These are phyloP conservation scores for Ophiocordyceps sinensis DNA, from an alignment of 2,329 filamentous ascomycete species.

Conservation along the genomic window DNA sequence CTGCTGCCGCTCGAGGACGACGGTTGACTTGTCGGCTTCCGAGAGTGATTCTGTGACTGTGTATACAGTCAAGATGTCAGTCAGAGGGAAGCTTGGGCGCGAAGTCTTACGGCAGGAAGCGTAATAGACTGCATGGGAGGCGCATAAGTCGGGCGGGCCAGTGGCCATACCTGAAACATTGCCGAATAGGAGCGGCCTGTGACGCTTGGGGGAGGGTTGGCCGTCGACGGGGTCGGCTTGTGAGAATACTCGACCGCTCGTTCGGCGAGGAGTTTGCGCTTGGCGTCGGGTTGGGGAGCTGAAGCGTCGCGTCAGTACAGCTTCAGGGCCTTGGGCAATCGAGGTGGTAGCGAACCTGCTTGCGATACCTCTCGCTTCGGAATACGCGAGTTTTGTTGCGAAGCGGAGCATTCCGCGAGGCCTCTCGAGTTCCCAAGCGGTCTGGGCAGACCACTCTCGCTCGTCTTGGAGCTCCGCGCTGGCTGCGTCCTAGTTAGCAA, in stretches of 20 bases:
- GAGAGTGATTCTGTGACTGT: conserved; percentile 24
- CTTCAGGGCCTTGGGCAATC: not conserved
- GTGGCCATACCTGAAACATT: conserved; percentile 12
- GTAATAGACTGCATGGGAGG: not conserved
- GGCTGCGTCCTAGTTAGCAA: conserved; percentile 6
- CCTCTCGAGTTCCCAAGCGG: conserved; percentile 14
- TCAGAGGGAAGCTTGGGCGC: not conserved
- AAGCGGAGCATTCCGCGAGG: conserved; percentile 42
- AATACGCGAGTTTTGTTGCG: conserved; percentile 43
- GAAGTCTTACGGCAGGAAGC: too few species aligned
- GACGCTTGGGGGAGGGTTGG: conserved; percentile 23
- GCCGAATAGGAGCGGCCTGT: conserved; percentile 27
- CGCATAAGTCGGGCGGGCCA: not conserved
- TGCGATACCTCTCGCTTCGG: conserved; percentile 35
- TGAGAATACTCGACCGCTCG: conserved; percentile 35
- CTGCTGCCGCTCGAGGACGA: conserved; percentile 20
- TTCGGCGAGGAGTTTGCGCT: conserved; percentile 44
- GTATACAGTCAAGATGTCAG: not conserved
- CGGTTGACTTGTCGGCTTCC: conserved; percentile 15
- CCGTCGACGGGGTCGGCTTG: conserved; percentile 8
- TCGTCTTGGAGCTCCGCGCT: conserved; percentile 15
- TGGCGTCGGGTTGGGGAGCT: conserved; percentile 42
- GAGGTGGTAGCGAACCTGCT: conserved; percentile 18
- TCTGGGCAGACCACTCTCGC: conserved; percentile 13
- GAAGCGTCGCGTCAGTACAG: not conserved